Base-by-base conservation (phyloP, 805 yeast species). In the Myxozyma melibiosi region DNA sequence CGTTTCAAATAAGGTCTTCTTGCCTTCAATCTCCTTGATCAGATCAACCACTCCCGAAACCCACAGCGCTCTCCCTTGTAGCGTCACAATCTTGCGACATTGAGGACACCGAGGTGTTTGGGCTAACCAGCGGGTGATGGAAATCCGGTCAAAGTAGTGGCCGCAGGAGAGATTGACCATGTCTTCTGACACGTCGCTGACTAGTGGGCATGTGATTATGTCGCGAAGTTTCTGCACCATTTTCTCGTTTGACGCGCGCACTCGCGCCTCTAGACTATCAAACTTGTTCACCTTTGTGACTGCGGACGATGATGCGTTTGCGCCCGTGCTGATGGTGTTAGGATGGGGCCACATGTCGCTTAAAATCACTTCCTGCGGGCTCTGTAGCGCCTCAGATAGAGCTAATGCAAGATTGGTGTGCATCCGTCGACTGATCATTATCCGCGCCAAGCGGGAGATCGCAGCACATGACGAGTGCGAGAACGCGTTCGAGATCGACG, bases 141-240 rank as follows among this genome's bases (percentile, higher is more conserved):
- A 5, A 7, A 16, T 40, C 8, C 50, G 33, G 6, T 61, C 43
- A 28, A 56, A 56, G 27, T 27, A 42, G 30, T 56, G 61, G 6
- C 61, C 61, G 34, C 61, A 56, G 9, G 58, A 54, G 4, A 53
- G n/a, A 13, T 24, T 53, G 18, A 52, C 54, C 58, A 56, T 51
- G 33, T 56, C 54, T n/a, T 47, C 46, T 14, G 31, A 38, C 11
- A 45, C 37, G 8, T 53, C 53, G 20, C 34, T 14, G 16, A 34
- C 14, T 18, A 56, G 31, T 8, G 61, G 52, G 42, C 61, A 56
- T 22, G 37, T 41, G 13, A 56, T 34, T 18, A 56, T n/a, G 7
- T 53, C 44, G 2, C 46, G 47, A 16, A 56, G 28, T 11, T 38
- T 30, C 16, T 45, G 37, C 8, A 53, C 35, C 13, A 56, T 16